Evolutionary conservation across 495 filamentous ascomycete species (phyloP), one percentile per base, ranked within the genome.

Genomic region (Aeminium ludgeri): DNA sequence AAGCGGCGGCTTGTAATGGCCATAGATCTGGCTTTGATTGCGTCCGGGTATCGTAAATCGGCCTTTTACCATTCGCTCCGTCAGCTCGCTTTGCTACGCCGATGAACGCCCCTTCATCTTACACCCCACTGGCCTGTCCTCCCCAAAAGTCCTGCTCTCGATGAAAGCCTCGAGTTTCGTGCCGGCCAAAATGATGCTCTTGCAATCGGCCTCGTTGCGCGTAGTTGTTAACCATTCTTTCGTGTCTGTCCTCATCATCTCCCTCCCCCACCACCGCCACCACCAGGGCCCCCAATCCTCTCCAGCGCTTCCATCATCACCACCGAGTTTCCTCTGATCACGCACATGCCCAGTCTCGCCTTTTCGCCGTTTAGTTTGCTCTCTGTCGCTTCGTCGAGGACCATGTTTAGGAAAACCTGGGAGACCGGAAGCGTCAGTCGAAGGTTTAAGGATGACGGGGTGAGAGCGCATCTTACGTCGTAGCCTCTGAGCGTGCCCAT

Each of bases 401-500:
- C 87, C 54, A 97, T 86, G 62, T 97, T 97, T 54, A 97, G 72
- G 68, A 96, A 97, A 39, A 95, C 86, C 89, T 97, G 58, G 10
- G 20, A 17, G 38, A 8, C 3, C 8, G 23, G 23, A 25, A 25
- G 23, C 11, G 16, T 31, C 16, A n/a, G 10, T 8, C 10, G 2
- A 38, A 34, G 23, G 23, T 8, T 25, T 25, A 8, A 25, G 23
- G 23, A 25, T 3, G 23, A 4, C 4, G 8, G 46, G 37, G 27
- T 18, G 38, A 20, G 27, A 30, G 15, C 25, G 8, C 23, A 28
- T 7, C 29, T 18, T 64, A 95, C 89, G 76, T 97, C 89, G 61
- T 95, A 97, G 44, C 89, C 89, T 51, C 89, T 71, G 33, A 97
- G 72, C 30, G 93, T 74, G 49, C 89, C 89, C 59, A 93, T 81